Conservation (phyloP, 2,329 filamentous ascomycete genomes). For the Dactylellina haptotyla region DNA sequence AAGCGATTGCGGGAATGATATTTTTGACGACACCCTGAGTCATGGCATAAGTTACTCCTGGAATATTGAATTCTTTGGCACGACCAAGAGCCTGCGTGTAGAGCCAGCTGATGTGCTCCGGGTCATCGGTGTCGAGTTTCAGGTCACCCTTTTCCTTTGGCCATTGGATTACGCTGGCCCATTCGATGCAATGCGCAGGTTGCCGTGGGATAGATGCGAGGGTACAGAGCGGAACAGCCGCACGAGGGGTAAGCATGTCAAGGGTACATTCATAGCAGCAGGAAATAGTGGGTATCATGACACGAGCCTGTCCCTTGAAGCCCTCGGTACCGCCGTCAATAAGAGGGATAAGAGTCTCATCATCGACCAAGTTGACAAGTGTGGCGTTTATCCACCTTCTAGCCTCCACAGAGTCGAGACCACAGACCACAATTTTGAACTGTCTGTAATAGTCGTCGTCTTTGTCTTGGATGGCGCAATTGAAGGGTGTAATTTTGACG, state of each 20-base stretch:
- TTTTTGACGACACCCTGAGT: slow-evolving; percentile 99
- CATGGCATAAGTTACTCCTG: slow-evolving; percentile 91
- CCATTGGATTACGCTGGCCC: slow-evolving; percentile 99
- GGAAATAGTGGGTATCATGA: slow-evolving; percentile 89
- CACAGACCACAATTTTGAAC: slow-evolving; percentile 92
- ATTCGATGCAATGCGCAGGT: slow-evolving; percentile 97
- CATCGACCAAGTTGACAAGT: slow-evolving; percentile 87
- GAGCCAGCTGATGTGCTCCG: slow-evolving; percentile 97
- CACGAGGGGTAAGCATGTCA: slow-evolving; percentile 96
- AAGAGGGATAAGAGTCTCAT: slow-evolving; percentile 84
- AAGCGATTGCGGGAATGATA: slow-evolving; percentile 97
- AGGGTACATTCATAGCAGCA: slow-evolving; percentile 98
- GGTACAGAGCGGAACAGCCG: slow-evolving; percentile 95
- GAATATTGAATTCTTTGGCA: slow-evolving; percentile 87
- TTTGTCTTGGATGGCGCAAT: slow-evolving; percentile 95
- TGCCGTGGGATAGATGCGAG: slow-evolving; percentile 95
- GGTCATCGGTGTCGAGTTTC: slow-evolving; percentile 90
- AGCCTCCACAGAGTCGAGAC: slow-evolving; percentile 95
- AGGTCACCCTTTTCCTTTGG: slow-evolving; percentile 83
- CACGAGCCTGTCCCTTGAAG: slow-evolving; percentile 96
- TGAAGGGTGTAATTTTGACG: slow-evolving; percentile 92
- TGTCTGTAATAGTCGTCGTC: slow-evolving; percentile 97
- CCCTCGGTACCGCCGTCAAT: slow-evolving; percentile 97
- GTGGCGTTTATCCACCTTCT: slow-evolving; percentile 98
- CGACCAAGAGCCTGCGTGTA: slow-evolving; percentile 84